phyloP scores from a whole-genome alignment of 2,329 filamentous ascomycete species.

The Nothopassalora personata region DNA sequence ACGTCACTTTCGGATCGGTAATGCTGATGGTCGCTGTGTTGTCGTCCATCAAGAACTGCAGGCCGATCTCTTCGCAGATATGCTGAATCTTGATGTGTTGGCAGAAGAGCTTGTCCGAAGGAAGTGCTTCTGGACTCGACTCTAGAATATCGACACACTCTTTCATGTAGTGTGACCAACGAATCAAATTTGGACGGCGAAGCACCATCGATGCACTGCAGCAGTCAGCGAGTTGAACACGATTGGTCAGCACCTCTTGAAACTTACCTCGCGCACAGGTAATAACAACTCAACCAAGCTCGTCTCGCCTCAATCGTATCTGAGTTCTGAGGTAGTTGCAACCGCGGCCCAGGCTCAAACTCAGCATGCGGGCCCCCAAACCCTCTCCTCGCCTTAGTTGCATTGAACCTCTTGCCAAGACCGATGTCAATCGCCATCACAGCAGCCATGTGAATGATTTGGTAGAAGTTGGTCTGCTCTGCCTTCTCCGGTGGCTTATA shows the following conservation, averaged over 20 bases:
- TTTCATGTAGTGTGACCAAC: conserved; percentile 59
- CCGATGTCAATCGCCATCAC: conserved; percentile 82
- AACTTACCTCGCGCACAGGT: conserved; percentile 50
- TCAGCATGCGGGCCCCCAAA: conserved; percentile 32
- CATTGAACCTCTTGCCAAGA: conserved; percentile 55
- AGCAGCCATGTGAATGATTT: conserved; percentile 73
- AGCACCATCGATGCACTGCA: conserved; percentile 54
- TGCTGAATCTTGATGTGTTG: conserved; percentile 56
- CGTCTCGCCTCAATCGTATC: conserved; percentile 54
- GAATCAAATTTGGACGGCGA: conserved; percentile 53
- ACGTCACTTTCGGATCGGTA: conserved; percentile 51
- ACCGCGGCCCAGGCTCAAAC: conserved; percentile 27
- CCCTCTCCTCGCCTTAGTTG: conserved; percentile 32
- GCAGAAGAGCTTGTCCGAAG: conserved; percentile 51
- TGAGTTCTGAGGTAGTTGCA: conserved; percentile 35
- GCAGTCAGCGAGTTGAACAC: conserved; percentile 4
- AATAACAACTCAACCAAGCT: conserved; percentile 58
- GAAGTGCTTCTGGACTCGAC: conserved; percentile 51
- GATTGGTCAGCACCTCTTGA: neutral
- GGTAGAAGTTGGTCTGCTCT: conserved; percentile 85
- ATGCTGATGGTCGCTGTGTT: conserved; percentile 48
- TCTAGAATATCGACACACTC: conserved; percentile 56
- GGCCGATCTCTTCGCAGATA: conserved; percentile 53
- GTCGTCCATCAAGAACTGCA: conserved; percentile 54
- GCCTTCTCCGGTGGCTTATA: conserved; percentile 78